Conservation (phyloP, 2,329 filamentous ascomycete species). For the Biscogniauxia sp. region DNA sequence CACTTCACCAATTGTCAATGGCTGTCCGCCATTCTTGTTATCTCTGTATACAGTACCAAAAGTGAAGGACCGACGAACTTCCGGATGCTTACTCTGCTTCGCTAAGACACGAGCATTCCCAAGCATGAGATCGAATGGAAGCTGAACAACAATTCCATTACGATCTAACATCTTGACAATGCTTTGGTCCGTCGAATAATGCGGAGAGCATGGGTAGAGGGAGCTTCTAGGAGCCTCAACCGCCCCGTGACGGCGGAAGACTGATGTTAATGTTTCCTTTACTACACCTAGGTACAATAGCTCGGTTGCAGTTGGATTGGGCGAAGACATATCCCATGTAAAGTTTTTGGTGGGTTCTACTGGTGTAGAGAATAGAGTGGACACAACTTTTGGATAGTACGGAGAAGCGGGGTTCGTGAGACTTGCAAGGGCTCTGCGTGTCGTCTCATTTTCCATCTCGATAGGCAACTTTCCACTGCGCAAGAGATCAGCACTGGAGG, state of each 20-base stretch:
- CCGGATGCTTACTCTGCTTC: constrained; percentile 58
- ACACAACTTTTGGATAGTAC: constrained; percentile 86
- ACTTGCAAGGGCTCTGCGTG: constrained; percentile 77
- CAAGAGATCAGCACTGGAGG: constrained; percentile 77
- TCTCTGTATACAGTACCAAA: constrained; percentile 89
- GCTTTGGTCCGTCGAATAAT: constrained; percentile 65
- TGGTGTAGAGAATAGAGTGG: constrained; percentile 75
- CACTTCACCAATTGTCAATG: constrained; percentile 79
- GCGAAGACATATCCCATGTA: constrained; percentile 68
- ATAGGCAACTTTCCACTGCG: constrained; percentile 84
- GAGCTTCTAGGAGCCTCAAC: constrained; percentile 73
- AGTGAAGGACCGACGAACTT: constrained; percentile 73
- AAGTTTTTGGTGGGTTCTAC: constrained; percentile 78
- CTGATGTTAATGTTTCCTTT: constrained; percentile 68
- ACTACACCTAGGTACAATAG: constrained; percentile 70
- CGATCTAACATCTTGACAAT: constrained; percentile 78
- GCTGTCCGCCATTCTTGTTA: constrained; percentile 74
- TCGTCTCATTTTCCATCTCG: constrained; percentile 89
- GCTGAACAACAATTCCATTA: constrained; percentile 82
- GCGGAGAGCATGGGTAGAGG: constrained; percentile 77
- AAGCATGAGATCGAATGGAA: constrained; percentile 92
- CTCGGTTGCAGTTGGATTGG: constrained; percentile 54
- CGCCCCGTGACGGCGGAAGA: constrained; percentile 88
- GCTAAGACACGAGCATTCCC: constrained; percentile 84
- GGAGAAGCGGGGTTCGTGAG: constrained; percentile 80